These are phyloP conservation scores for Puya raimondii DNA, from an alignment of 176 grass and related monocot species.

Conservation along the genomic window DNA sequence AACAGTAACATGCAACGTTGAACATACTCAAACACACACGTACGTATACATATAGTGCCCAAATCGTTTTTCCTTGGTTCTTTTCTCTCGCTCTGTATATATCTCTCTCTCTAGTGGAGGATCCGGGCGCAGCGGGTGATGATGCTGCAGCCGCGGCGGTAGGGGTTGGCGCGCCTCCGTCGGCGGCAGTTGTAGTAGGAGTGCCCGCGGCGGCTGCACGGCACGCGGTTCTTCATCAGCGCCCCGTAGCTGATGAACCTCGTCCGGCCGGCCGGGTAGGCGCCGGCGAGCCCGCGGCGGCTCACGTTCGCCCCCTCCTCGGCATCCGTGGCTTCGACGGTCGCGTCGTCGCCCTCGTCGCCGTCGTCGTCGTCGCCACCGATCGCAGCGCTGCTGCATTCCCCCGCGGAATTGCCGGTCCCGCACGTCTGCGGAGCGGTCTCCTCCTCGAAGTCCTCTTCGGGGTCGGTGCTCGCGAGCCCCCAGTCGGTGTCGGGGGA, in stretches of 20 bases:
- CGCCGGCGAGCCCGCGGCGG: slow-evolving; percentile 13
- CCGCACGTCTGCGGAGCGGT: too few relatives aligned
- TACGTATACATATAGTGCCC: not conserved
- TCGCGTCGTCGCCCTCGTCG: too few relatives aligned
- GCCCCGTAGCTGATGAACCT: slow-evolving; percentile 32
- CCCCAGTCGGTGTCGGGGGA: too few relatives aligned
- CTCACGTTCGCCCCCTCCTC: not conserved
- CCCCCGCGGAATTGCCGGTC: too few relatives aligned
- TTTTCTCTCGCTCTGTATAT: too few relatives aligned
- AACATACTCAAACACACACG: too few relatives aligned
- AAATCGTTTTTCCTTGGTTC: slow-evolving; percentile 10
- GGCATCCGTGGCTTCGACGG: too few relatives aligned
- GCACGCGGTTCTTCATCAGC: slow-evolving; percentile 28
- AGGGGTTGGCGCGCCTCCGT: slow-evolving; percentile 24
- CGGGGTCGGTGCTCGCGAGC: too few relatives aligned
- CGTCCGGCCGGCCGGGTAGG: not conserved
- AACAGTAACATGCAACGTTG: too few relatives aligned
- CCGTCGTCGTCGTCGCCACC: too few relatives aligned
- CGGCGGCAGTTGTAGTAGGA: slow-evolving; percentile 39
- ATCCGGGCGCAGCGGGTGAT: slow-evolving; percentile 26
- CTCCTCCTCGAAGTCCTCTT: too few relatives aligned
- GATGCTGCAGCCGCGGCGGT: slow-evolving; percentile 29
- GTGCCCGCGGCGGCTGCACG: slow-evolving; percentile 26
- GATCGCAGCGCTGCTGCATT: too few relatives aligned
- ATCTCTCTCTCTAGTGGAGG: slow-evolving; percentile 10